Conservation (phyloP, 108 stramenopile genomes). For the Stephanodiscus minutulus region DNA sequence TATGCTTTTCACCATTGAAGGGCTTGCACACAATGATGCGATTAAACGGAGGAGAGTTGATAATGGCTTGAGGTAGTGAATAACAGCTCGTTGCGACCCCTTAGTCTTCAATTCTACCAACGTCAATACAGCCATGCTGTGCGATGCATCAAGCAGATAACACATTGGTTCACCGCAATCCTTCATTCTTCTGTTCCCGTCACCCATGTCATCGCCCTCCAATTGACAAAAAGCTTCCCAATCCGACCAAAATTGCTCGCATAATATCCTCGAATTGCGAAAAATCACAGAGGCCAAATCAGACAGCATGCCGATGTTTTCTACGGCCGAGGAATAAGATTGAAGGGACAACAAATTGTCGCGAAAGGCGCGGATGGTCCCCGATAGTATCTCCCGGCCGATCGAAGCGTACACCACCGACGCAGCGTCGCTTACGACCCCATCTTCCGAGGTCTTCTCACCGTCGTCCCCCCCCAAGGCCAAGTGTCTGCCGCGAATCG, state of each 20-base stretch:
- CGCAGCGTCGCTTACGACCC: constrained; percentile 23
- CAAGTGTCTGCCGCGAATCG: background rate
- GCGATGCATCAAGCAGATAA: constrained; percentile 60
- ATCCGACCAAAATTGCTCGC: constrained; percentile 61
- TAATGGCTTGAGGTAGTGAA: constrained; percentile 30
- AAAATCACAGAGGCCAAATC: constrained; percentile 51
- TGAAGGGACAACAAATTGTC: constrained; percentile 29
- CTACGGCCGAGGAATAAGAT: constrained; percentile 35
- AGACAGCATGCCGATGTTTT: constrained; percentile 64
- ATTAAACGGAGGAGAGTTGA: constrained; percentile 44
- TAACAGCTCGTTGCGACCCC: constrained; percentile 11
- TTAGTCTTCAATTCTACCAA: constrained; percentile 30
- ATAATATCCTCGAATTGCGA: constrained; percentile 56
- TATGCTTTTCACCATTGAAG: constrained; percentile 28
- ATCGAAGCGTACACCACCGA: constrained; percentile 66
- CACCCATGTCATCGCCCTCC: constrained; percentile 19
- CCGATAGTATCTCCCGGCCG: constrained; percentile 59
- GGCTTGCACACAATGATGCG: constrained; percentile 37
- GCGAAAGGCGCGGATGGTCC: constrained; percentile 57
- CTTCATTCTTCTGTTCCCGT: background rate
- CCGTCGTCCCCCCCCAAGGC: background rate
- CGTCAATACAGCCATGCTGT: constrained; percentile 47
- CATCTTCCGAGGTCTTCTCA: background rate
- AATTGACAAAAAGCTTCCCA: constrained; percentile 49
- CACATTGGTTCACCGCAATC: constrained; percentile 46